Evolutionary conservation across 306 rosid species (phyloP).

Genomic region (Coriaria nepalensis): DNA sequence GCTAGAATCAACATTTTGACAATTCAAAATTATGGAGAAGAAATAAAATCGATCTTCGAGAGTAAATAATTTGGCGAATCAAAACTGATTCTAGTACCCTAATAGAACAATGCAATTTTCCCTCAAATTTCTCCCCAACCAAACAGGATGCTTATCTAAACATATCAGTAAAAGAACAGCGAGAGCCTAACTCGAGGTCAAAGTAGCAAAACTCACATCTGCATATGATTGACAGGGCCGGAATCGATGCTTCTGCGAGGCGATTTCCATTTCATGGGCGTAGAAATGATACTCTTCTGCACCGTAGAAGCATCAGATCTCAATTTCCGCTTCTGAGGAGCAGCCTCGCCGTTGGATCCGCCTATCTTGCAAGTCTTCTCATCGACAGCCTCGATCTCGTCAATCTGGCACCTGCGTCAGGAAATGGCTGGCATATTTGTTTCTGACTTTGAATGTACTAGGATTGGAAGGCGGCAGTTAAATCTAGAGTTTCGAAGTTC

Average conservation of each 20-base stretch:
- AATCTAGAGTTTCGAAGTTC: background rate
- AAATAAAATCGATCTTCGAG: background rate
- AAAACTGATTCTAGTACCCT: too few species aligned
- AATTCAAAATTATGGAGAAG: background rate
- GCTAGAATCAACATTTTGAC: too few species aligned
- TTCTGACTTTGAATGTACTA: background rate
- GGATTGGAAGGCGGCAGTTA: too few species aligned
- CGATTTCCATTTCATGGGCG: conserved; percentile 30
- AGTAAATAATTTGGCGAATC: too few species aligned
- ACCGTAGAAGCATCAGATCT: conserved; percentile 25
- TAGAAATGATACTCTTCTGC: conserved; percentile 15
- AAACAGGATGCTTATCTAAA: background rate
- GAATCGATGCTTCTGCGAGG: conserved; percentile 27
- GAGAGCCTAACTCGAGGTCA: background rate
- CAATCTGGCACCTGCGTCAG: background rate
- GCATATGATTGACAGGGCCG: conserved; percentile 11
- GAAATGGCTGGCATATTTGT: conserved; percentile 25
- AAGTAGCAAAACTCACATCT: conserved; percentile 15
- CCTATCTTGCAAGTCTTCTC: conserved; percentile 1
- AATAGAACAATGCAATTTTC: background rate
- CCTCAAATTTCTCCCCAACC: background rate
- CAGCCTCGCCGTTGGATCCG: conserved; percentile 10
- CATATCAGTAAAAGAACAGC: background rate
- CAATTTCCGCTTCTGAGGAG: conserved; percentile 32
- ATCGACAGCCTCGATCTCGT: background rate